Evolutionary conservation across 1,284 basidiomycete genomes (phyloP).

Genomic region (Ganoderma meredithae): DNA sequence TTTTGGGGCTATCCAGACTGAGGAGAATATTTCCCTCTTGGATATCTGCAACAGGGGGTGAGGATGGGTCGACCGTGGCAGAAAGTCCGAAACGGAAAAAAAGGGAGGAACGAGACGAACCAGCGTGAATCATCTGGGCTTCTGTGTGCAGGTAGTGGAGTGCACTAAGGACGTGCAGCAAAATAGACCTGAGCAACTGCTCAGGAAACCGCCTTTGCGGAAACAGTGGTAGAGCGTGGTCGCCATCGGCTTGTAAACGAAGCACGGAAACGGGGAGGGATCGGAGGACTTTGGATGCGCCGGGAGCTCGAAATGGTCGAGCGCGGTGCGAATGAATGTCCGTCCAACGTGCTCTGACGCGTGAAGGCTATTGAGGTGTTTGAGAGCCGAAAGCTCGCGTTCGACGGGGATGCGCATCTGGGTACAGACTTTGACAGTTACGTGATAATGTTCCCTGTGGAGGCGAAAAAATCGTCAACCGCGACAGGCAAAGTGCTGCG

Average conservation of each 20-base stretch:
- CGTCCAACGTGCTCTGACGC: conserved; percentile 11
- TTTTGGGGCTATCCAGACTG: conserved; percentile 16
- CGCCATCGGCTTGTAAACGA: conserved; percentile 30
- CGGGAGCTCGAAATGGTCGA: conserved; percentile 29
- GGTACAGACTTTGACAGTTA: conserved; percentile 17
- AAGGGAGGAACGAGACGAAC: conserved; percentile 18
- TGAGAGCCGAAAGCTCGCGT: conserved; percentile 12
- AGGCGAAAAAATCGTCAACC: too few relatives aligned
- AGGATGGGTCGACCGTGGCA: too few relatives aligned
- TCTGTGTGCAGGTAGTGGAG: conserved; percentile 36
- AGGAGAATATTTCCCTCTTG: conserved; percentile 29
- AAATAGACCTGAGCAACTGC: conserved; percentile 12
- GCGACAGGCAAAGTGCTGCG: too few relatives aligned
- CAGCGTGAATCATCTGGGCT: conserved; percentile 35
- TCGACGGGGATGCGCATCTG: conserved; percentile 7
- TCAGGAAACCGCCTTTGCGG: conserved; percentile 18
- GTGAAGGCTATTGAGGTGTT: conserved; percentile 14
- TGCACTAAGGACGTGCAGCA: conserved; percentile 28
- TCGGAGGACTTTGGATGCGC: neutral
- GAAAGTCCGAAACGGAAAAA: neutral
- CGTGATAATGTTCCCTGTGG: conserved; percentile 9
- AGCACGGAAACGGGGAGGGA: conserved; percentile 13
- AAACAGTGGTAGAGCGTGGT: conserved; percentile 25
- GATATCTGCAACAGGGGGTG: conserved; percentile 17
- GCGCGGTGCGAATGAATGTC: conserved; percentile 19